Evolutionary conservation across 306 rosid species (phyloP).

Genomic region (Sicyos baderoa): DNA sequence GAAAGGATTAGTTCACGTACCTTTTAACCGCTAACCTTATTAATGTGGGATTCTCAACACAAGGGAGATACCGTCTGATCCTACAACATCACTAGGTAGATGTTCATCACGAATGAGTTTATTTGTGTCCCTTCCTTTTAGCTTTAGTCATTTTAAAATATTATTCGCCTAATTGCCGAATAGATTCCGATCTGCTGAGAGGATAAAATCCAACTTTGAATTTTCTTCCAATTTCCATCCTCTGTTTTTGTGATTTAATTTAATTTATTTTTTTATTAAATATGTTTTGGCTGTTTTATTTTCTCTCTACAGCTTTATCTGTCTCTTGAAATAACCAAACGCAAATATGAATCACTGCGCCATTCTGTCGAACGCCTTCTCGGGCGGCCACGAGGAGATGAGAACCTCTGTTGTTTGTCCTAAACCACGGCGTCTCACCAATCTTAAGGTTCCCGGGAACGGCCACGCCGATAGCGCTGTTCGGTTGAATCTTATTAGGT

Average conservation of each 20-base stretch:
- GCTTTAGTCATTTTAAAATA: not conserved
- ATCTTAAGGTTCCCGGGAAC: conserved; percentile 36
- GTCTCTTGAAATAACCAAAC: conserved; percentile 13
- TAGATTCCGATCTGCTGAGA: conserved; percentile 11
- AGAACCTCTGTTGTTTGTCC: conserved; percentile 60
- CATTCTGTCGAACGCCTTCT: conserved; percentile 55
- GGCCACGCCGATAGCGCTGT: conserved; percentile 41
- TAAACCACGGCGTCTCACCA: conserved; percentile 72
- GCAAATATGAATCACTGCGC: conserved; percentile 56
- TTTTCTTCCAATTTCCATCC: too few relatives aligned
- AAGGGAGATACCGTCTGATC: too few relatives aligned
- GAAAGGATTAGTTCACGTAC: too few relatives aligned
- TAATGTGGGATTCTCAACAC: too few relatives aligned
- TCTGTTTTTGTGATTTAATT: too few relatives aligned
- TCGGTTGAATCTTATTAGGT: conserved; percentile 66
- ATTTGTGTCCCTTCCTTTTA: not conserved
- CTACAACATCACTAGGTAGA: too few relatives aligned
- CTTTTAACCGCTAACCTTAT: too few relatives aligned
- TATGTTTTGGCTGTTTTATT: not conserved
- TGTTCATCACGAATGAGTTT: too few relatives aligned
- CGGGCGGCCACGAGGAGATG: conserved; percentile 46
- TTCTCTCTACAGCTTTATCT: conserved; percentile 1
- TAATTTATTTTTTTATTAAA: too few relatives aligned
- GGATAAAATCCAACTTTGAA: conserved; percentile 14
- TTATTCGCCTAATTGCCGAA: conserved; percentile 5